phyloP scores from a whole-genome alignment of 768 basidiomycete species.

The Macrolepiota fuliginosa region DNA sequence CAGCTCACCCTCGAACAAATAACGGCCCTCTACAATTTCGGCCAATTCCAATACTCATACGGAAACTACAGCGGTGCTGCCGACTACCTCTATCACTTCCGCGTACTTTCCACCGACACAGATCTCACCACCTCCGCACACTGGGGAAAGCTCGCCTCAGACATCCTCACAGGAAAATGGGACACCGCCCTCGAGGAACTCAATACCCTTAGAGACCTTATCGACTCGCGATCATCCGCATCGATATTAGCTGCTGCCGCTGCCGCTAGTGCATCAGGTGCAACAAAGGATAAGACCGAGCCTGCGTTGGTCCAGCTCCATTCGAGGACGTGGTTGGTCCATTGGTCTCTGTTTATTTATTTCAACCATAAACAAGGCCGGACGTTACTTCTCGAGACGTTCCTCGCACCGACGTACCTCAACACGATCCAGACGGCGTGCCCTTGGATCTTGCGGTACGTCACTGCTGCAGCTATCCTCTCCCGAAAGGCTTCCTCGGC shows the following conservation, averaged over 20 bases:
- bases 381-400: conserved; percentile 90
- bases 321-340: conserved; percentile 93
- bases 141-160: conserved; percentile 98
- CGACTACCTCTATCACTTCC: conserved; percentile 98
- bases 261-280: conserved; percentile 21
- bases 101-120: conserved; percentile 90
- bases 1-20: conserved; percentile 96
- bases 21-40: conserved; percentile 94
- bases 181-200: conserved; percentile 94
- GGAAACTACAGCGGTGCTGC: conserved; percentile 96
- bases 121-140: conserved; percentile 95
- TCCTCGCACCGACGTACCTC: conserved; percentile 94
- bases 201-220: conserved; percentile 88
- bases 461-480: conserved; percentile 90
- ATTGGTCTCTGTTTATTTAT: conserved; percentile 98
- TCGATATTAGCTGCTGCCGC: conserved; percentile 39
- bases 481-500: conserved; percentile 71
- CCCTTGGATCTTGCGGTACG: conserved; percentile 94
- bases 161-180: conserved; percentile 95
- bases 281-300: conserved; percentile 36
- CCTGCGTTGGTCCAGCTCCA: conserved; percentile 87
- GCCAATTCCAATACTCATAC: conserved; percentile 98
- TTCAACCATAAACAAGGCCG: conserved; percentile 95
- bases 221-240: conserved; percentile 74
- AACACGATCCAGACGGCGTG: conserved; percentile 97